phyloP scores from a whole-genome alignment of 352 stramenopile species.

The Globisporangium okanoganense region DNA sequence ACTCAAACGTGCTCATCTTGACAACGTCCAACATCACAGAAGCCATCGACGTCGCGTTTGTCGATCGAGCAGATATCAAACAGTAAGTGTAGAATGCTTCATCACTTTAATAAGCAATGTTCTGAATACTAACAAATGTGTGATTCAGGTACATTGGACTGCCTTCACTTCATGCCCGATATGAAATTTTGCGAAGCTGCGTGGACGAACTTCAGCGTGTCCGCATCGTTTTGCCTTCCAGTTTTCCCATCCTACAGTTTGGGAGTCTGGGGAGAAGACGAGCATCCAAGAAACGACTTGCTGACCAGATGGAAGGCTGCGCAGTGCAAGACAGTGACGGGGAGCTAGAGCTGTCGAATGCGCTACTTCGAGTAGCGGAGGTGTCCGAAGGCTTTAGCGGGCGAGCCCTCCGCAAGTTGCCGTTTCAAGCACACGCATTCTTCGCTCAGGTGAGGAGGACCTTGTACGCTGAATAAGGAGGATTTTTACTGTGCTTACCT shows the following conservation, averaged over 20 bases:
- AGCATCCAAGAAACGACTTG: constrained; percentile 31
- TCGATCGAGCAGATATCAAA: constrained; percentile 92
- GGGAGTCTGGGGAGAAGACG: constrained; percentile 20
- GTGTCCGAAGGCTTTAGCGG: constrained; percentile 67
- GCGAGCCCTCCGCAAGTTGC: constrained; percentile 75
- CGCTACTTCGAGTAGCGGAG: constrained; percentile 39
- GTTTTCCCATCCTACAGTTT: constrained; percentile 21
- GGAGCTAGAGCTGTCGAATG: constrained; percentile 25
- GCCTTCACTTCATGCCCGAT: constrained; percentile 55
- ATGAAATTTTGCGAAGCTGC: constrained; percentile 82
- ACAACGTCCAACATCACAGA: constrained; percentile 93
- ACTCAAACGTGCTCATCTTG: constrained; percentile 90
- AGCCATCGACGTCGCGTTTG: constrained; percentile 90
- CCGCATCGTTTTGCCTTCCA: constrained; percentile 39
- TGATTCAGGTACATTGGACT: constrained; percentile 56
- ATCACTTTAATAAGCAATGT: background rate
- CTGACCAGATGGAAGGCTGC: constrained; percentile 32
- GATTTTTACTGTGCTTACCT: no score
- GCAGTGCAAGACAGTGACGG: constrained; percentile 4
- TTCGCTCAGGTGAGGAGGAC: constrained; percentile 57
- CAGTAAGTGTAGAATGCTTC: constrained; percentile 49
- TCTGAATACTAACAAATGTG: background rate
- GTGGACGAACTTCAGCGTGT: constrained; percentile 80
- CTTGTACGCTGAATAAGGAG: background rate
- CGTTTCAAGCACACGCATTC: constrained; percentile 76